These are phyloP conservation scores for Globisporangium yorkense DNA, from an alignment of 352 stramenopile genomes.

Conservation along the genomic window DNA sequence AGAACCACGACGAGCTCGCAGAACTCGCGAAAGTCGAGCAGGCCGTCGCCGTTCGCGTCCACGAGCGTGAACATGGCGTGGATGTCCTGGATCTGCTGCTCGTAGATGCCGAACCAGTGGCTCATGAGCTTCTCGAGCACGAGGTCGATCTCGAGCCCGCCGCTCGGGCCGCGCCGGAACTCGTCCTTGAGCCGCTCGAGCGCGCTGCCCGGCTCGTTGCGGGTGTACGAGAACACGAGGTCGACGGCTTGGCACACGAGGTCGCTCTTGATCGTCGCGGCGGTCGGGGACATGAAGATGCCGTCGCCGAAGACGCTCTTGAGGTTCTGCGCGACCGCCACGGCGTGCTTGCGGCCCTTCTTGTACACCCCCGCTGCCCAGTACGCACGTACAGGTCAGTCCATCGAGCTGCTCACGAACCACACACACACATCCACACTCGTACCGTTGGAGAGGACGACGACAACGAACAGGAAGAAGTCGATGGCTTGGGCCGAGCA, in stretches of 20 bases:
- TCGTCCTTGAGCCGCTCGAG: slow-evolving; percentile 56
- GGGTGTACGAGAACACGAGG: slow-evolving; percentile 64
- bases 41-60: slow-evolving; percentile 66
- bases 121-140: slow-evolving; percentile 75
- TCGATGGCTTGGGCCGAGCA: slow-evolving; percentile 71
- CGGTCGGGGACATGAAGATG: slow-evolving; percentile 48
- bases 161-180: slow-evolving; percentile 14
- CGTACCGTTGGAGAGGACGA: slow-evolving; percentile 76
- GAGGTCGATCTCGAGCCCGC: slow-evolving; percentile 54
- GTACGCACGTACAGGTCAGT: background rate
- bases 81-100: slow-evolving; percentile 74
- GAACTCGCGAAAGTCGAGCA: slow-evolving; percentile 69
- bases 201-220: slow-evolving; percentile 30
- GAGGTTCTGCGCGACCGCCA: slow-evolving; percentile 62
- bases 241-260: slow-evolving; percentile 64
- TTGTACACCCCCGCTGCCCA: slow-evolving; percentile 56
- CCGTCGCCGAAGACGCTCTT: slow-evolving; percentile 67
- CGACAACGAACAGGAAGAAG: slow-evolving; percentile 70
- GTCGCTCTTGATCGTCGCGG: slow-evolving; percentile 45
- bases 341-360: slow-evolving; percentile 57
- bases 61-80: slow-evolving; percentile 64
- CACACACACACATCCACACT: slow-evolving; percentile 7
- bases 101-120: slow-evolving; percentile 73
- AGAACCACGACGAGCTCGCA: slow-evolving; percentile 55
- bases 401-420: background rate